Evolutionary conservation across 768 basidiomycete species (phyloP), one percentile per base, ranked within the genome.

Genomic region (Lactarius trivialis): DNA sequence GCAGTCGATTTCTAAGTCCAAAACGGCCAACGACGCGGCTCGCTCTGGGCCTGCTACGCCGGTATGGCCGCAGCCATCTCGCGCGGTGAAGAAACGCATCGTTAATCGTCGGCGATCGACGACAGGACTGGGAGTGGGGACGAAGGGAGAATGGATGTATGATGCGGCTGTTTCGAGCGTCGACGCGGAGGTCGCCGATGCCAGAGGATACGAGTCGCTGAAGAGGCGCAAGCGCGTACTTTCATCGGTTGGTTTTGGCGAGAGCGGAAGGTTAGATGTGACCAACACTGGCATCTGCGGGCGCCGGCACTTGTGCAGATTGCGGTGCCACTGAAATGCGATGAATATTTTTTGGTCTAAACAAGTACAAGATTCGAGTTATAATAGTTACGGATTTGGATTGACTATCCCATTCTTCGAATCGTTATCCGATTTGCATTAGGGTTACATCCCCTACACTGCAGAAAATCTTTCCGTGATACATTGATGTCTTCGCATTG

Each of bases 31-130:
- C 50, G 61, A 39, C 17, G 39, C 6, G 19, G 14, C 45, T 55
- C 56, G 60, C 21, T 34, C 49, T 19, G 49, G 60, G 37, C n/a
- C 12, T 21, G 26, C 34, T 24, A 17, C n/a, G 21, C 30, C 51
- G 30, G 11, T 48, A 26, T 43, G 55, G 30, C 36, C 61, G 19
- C 65, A 41, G 11, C 37, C 53, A 33, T 60, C 63, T n/a, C 57
- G 65, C n/a, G 67, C 67, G 26, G 58, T 67, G 55, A 67, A 67
- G 49, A 62, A 57, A 26, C 65, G 65, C n/a, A 66, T 67, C 33
- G 65, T 67, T 37, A 61, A 67, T 55, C 65, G 67, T 32, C 67
- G 65, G 34, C 60, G 67, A 7, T 67, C 65, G 45, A 49, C 37
- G 21, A 65, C 30, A 21, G 65, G 58, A n/a, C 34, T 61, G 6